Percentiles rank a stretch among this genome's conserved stretches.
These are phyloP conservation scores for Phyllosticta citrichinensis DNA, from an alignment of 2,329 filamentous ascomycete species.

Conservation along the genomic window DNA sequence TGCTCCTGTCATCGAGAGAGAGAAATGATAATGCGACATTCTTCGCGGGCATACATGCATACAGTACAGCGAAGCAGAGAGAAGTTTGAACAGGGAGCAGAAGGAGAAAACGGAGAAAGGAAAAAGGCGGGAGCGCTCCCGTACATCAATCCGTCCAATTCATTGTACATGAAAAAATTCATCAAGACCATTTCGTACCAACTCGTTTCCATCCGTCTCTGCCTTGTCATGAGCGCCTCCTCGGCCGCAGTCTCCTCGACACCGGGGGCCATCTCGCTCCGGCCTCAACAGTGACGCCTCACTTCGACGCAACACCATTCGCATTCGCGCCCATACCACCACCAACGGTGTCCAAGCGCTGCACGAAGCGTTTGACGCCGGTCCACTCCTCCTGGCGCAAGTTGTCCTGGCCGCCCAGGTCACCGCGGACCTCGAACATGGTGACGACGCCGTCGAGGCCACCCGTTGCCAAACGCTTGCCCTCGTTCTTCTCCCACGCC, in stretches of 20 bases:
- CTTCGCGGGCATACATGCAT: neutral
- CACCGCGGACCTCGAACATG: conserved; percentile 80
- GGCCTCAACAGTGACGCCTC: neutral
- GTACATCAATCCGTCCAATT: neutral
- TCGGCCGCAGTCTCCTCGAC: neutral
- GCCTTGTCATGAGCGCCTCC: neutral
- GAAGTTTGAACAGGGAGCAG: neutral
- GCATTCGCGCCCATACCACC: conserved; percentile 1
- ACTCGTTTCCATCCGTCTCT: neutral
- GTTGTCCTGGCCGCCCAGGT: conserved; percentile 75
- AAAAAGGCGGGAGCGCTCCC: neutral
- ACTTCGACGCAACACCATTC: neutral
- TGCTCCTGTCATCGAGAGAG: too few relatives aligned
- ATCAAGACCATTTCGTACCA: neutral
- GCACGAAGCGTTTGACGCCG: conserved; percentile 81
- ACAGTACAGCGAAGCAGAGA: neutral
- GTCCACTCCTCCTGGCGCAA: conserved; percentile 85
- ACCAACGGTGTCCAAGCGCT: conserved; percentile 49
- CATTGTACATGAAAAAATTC: neutral
- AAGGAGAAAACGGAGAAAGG: neutral
- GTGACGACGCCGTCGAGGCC: conserved; percentile 86
- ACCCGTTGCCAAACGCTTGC: conserved; percentile 76
- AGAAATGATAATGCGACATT: neutral
- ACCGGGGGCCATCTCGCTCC: neutral
- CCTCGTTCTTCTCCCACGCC: conserved; percentile 86